Base-by-base conservation (phyloP, 345 rosid species). In the Populus alba region DNA sequence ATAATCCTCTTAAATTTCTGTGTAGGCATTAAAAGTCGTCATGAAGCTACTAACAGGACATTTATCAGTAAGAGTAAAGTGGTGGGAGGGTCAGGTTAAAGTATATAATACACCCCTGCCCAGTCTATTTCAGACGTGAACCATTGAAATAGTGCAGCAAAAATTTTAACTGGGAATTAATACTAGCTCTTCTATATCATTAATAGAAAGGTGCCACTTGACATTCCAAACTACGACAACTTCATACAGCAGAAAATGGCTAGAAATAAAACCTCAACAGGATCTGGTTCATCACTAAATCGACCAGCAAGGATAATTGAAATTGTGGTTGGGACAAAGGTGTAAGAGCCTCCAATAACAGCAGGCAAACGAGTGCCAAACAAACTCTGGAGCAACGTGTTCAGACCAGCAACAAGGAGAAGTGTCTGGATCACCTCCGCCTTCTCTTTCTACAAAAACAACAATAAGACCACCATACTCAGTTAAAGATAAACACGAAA, bases 351-450 rank as follows among this genome's bases (percentile, higher is more conserved):
- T 80, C 97, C 97, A 76, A 97, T 94, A 16, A 97, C 92, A 80
- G 97, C 97, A 22, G 99, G 99, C 79, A 97, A 81, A 81, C 99
- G 87, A 75, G 97, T 83, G 33, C 99, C 99, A 71, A 97, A 97
- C 45, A 88, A 71, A 59, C 90, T 80, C 70, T 94, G 99, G 68
- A 88, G 91, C 82, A 97, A 83, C 25, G 99, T 97, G 92, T 92
- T 94, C 84, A 97, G 78, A 74, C 99, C 98, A 84, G 99, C 92
- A 79, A 94, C 98, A 88, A 97, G 94, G 35, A 97, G 93, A 70
- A 97, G 79, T 41, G 98, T 94, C 89, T 94, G 98, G 82, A 97
- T 91, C 83, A 97, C 95, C 81, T 89, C 81, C 0, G 97, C 97
- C 90, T 94, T 97, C 89, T 97, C 98, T 83, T 88, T 97, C 99